A percentile compares a stretch with the other conserved stretches of the same genome.
Conservation (phyloP, 371 early-diverging fungal species). For the Chytridiales sp. region DNA sequence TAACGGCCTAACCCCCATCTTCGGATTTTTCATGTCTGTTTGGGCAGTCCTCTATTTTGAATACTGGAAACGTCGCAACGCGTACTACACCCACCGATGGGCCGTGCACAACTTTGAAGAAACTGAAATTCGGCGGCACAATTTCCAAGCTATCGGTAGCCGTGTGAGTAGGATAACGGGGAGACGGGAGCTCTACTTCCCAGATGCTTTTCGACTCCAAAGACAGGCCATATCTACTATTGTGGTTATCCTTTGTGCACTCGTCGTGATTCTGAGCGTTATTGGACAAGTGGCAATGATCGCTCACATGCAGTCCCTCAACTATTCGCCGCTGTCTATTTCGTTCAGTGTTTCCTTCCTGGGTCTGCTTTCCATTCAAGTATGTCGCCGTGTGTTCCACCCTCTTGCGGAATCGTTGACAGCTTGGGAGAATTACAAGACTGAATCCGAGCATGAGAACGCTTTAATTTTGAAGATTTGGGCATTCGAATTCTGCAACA, state of each 20-base stretch:
- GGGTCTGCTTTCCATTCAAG: slow-evolving; percentile 12
- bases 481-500: slow-evolving; percentile 21
- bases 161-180: slow-evolving; percentile 47
- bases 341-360: too few relatives aligned
- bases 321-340: too few relatives aligned
- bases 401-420: slow-evolving; percentile 1
- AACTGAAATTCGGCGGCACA: slow-evolving; percentile 39
- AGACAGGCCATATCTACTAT: slow-evolving; percentile 7
- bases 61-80: slow-evolving; percentile 49
- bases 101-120: slow-evolving; percentile 43
- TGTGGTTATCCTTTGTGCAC: slow-evolving; percentile 17
- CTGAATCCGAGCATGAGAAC: slow-evolving; percentile 9
- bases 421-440: slow-evolving; percentile 22
- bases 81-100: slow-evolving; percentile 45
- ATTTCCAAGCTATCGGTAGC: slow-evolving; percentile 38
- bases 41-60: slow-evolving; percentile 50
- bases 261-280: slow-evolving; percentile 7
- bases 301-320: too few relatives aligned
- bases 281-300: too few relatives aligned
- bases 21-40: slow-evolving; percentile 44
- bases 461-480: slow-evolving; percentile 14
- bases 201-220: slow-evolving; percentile 18
- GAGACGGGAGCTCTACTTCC: slow-evolving; percentile 44
- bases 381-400: slow-evolving; percentile 4
- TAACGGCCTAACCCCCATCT: slow-evolving; percentile 44